These are phyloP conservation scores for Rhododendron vialii DNA, from an alignment of 148 eudicot genomes.

Conservation along the genomic window DNA sequence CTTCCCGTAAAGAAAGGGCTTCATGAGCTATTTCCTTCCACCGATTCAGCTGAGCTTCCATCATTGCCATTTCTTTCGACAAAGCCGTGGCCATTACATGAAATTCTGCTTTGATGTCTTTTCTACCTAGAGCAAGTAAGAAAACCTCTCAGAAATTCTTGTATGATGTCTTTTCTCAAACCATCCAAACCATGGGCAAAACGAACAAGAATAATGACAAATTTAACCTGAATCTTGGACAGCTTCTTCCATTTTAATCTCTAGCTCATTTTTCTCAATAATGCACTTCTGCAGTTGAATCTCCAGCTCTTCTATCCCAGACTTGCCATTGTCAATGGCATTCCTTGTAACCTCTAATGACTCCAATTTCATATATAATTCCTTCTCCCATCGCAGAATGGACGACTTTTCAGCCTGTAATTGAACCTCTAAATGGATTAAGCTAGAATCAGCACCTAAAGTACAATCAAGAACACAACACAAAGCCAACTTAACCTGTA, in stretches of 20 bases:
- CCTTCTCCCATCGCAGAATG: constrained; percentile 74
- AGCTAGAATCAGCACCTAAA: constrained; percentile 7
- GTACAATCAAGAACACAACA: constrained; percentile 1
- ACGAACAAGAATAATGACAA: constrained; percentile 6
- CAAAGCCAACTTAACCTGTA: constrained; percentile 55
- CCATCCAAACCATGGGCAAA: not conserved
- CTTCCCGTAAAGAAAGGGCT: constrained; percentile 63
- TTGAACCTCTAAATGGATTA: constrained; percentile 20
- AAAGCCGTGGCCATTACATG: constrained; percentile 81
- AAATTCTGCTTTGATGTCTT: constrained; percentile 84
- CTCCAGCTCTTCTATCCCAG: constrained; percentile 69
- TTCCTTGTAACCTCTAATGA: constrained; percentile 44
- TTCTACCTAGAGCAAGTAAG: constrained; percentile 48
- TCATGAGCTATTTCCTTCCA: constrained; percentile 86
- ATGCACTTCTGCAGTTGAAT: constrained; percentile 45
- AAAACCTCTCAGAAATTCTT: constrained; percentile 5
- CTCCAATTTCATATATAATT: constrained; percentile 53
- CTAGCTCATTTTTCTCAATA: constrained; percentile 73
- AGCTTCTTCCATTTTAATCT: constrained; percentile 88
- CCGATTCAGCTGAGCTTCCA: constrained; percentile 80
- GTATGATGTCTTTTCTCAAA: not conserved
- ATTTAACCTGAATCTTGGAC: constrained; percentile 79
- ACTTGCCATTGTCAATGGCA: constrained; percentile 44
- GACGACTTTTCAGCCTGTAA: constrained; percentile 80
- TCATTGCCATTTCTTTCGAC: constrained; percentile 85